These are phyloP conservation scores for Alternaria sp. DNA, from an alignment of 2,329 filamentous ascomycete genomes.

Conservation along the genomic window DNA sequence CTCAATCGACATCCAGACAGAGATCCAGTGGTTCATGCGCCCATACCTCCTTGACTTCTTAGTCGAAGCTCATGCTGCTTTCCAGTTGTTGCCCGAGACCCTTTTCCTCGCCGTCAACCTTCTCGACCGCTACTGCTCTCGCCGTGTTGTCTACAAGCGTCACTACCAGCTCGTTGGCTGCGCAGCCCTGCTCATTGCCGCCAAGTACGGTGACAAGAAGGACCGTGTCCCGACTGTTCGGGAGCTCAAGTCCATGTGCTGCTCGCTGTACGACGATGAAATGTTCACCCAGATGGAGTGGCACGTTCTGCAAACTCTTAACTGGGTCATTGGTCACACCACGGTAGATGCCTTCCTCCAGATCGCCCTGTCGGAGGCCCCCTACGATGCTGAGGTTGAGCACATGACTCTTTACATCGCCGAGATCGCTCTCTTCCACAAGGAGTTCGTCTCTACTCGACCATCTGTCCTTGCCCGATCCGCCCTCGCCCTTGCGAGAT, in stretches of 20 bases:
- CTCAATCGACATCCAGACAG: conserved; percentile 97
- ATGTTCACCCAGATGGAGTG: conserved; percentile 99
- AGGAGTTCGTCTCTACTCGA: conserved; percentile 92
- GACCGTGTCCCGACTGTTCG: conserved; percentile 97
- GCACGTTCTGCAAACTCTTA: conserved; percentile 96
- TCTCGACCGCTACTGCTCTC: conserved; percentile 96
- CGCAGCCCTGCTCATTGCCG: conserved; percentile 92
- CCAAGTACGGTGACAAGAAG: conserved; percentile 99
- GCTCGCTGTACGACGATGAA: conserved; percentile 95
- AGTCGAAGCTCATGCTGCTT: conserved; percentile 94
- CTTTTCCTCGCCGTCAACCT: conserved; percentile 97
- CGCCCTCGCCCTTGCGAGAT: conserved; percentile 84
- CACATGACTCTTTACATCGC: conserved; percentile 94
- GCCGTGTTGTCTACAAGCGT: conserved; percentile 97
- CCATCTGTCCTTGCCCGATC: conserved; percentile 91
- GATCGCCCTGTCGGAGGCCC: conserved; percentile 78
- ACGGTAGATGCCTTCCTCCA: conserved; percentile 95
- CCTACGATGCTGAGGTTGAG: conserved; percentile 85
- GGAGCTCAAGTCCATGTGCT: conserved; percentile 99
- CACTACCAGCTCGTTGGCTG: conserved; percentile 99
- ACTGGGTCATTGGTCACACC: conserved; percentile 95
- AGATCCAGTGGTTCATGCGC: conserved; percentile 99
- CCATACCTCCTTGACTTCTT: conserved; percentile 98
- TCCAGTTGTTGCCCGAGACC: conserved; percentile 91
- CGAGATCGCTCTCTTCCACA: conserved; percentile 95